Evolutionary conservation across 1,139 yeast species (phyloP), one percentile per base, ranked within the genome.

Genomic region (Saccharomyces hybrid): DNA sequence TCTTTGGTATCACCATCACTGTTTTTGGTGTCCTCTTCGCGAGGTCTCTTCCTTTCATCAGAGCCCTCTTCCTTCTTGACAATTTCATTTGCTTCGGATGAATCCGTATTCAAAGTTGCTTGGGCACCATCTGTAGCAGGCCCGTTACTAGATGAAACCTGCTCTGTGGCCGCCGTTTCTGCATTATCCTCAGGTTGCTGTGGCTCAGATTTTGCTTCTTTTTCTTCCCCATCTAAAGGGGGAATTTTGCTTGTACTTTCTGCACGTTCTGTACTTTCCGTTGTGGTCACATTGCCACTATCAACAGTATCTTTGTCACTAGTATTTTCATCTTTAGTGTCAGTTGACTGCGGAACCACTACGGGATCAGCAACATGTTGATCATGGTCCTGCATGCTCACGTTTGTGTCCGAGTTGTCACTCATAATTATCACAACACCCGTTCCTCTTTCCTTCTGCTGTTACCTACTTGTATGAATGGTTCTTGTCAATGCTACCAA

Each of bases 1-100:
- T 69, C 71, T 16, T 62, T 63, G 16, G 65, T 61, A 28, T 64
- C 69, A 3, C 63, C 69, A 44, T 65, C 73, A 31, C 59, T 65
- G 42, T 54, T 63, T 3, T 51, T 46, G 4, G 34, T 51, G 46
- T 49, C 52, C 48, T 55, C 56, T 26, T 51, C 50, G 28, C 16
- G 47, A n/a, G 19, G 25, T 32, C 41, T 31, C 51, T 38, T 41
- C 47, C 42, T 29, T 28, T 46, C 52, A 19, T 46, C 48, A 8
- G 29, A 38, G 19, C 23, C 50, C 9, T 27, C 51, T 13, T 31
- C 31, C 26, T 31, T n/a, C 16, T 19, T 25, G 25, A 14, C 31
- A 2, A 16, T 38, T 23, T 32, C 51, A 34, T 14, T 42, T 48
- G 47, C 8, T 23, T 38, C 44, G 11, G 44, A 38, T 38, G 44